These are phyloP conservation scores for Coemansia sp. DNA, from an alignment of 192 early-diverging fungal species.

Conservation along the genomic window DNA sequence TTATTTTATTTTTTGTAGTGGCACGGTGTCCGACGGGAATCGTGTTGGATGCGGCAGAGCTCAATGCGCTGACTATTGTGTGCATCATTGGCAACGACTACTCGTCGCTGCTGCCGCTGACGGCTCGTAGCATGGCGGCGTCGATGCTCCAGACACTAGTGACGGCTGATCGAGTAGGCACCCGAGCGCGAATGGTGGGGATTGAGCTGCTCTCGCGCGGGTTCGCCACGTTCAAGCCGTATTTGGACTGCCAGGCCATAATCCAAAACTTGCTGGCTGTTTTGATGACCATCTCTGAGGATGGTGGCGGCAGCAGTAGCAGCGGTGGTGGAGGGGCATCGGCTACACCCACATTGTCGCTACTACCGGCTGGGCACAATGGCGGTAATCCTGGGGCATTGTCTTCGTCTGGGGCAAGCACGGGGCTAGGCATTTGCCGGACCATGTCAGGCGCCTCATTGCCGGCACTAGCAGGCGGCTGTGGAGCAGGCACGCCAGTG, in stretches of 20 bases:
- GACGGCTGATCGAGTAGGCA: constrained; percentile 7
- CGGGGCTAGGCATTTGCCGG: constrained; percentile 13
- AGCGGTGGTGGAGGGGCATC: not conserved
- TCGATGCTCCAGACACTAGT: constrained; percentile 43
- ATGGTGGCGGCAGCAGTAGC: not conserved
- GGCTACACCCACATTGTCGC: not conserved
- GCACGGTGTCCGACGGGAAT: constrained; percentile 30
- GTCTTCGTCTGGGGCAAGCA: constrained; percentile 6
- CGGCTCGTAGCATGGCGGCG: constrained; percentile 48
- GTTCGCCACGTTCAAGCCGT: constrained; percentile 42
- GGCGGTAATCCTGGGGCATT: constrained; percentile 2
- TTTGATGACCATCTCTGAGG: constrained; percentile 30
- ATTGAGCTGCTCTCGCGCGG: constrained; percentile 50
- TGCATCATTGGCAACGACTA: constrained; percentile 49
- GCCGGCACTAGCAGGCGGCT: constrained; percentile 9
- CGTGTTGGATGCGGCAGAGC: constrained; percentile 32
- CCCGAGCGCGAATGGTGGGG: constrained; percentile 29
- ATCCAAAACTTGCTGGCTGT: constrained; percentile 30
- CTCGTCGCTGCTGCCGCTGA: constrained; percentile 42
- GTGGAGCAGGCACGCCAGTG: not conserved
- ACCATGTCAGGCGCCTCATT: constrained; percentile 26
- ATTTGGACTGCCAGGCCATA: constrained; percentile 42
- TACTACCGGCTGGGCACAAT: not conserved
- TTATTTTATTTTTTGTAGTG: constrained; percentile 21
- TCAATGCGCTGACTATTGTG: constrained; percentile 48